Base-by-base conservation (phyloP, 75 land plant species). In the Ceratopteris richardii region DNA sequence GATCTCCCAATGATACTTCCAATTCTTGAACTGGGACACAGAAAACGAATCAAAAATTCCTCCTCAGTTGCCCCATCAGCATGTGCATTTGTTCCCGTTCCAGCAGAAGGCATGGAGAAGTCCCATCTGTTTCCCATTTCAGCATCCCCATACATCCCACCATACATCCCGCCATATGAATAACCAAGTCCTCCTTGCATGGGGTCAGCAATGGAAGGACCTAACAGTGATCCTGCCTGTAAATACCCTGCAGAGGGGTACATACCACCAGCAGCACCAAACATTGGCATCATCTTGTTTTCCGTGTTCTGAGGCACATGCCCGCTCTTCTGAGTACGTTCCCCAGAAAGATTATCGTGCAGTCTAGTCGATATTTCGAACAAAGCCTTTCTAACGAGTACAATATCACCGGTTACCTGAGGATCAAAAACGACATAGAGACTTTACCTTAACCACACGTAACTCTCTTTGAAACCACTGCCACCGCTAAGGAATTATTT, bases 1-100 rank as follows among this genome's bases (percentile, higher is more conserved):
- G 81, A 80, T 57, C 75, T 88, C 24, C 94, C 94, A 72, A 88
- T 85, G 1, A 88, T 70, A 42, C 81, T 74, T 7, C 94, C 90
- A 67, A 88, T 77, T 54, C 58, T 80, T n/a, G 82, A 80, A 77
- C 69, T 80, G n/a, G 86, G 62, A 57, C 90, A 85, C 16, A 88
- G 73, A 41, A 89, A 29, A 13, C 75, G 81, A 41, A 85, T 81
- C 13, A 40, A 66, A 46, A 89, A 69, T 53, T 81, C 81, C 44
- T 77, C 70, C 57, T 54, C 58, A 18, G 6, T 6, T 11, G 26
- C 44, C 18, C 51, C 56, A 29, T 48, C 44, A 13, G 64, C 69
- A 14, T 37, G 27, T 10, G 47, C n/a, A 23, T 56, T 23, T 27
- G 16, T 3, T 47, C 50, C 56, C 7, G 67, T 56, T 47, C 41